Evolutionary conservation across 352 stramenopile genomes (phyloP).

Genomic region (Saprolegnia parasitica): DNA sequence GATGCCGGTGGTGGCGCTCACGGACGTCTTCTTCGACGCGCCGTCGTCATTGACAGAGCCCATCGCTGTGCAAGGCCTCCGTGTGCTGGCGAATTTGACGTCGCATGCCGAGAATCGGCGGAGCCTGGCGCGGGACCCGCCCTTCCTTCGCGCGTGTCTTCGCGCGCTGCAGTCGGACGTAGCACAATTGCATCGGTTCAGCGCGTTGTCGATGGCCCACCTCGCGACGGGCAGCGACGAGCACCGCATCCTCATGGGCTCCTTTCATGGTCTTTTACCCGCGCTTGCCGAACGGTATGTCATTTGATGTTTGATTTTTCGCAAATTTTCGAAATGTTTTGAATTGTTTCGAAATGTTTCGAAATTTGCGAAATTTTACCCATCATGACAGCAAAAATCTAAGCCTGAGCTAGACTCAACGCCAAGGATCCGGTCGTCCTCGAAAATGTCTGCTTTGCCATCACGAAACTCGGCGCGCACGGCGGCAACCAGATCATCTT

Average conservation of each 20-base stretch:
- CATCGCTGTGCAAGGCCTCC: background rate
- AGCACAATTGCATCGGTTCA: conserved; percentile 53
- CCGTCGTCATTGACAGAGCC: conserved; percentile 12
- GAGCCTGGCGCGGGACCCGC: conserved; percentile 32
- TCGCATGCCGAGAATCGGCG: conserved; percentile 30
- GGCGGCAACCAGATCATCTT: conserved; percentile 77
- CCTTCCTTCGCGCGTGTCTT: conserved; percentile 38
- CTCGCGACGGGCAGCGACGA: conserved; percentile 52
- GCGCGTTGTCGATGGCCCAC: conserved; percentile 51
- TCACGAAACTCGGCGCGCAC: conserved; percentile 63
- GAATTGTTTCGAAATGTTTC: too few species aligned
- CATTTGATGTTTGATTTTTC: background rate
- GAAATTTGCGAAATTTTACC: too few species aligned
- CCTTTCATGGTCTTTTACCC: conserved; percentile 37
- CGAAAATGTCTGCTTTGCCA: conserved; percentile 60
- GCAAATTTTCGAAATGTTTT: background rate
- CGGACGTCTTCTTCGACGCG: conserved; percentile 39
- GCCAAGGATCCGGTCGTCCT: conserved; percentile 63
- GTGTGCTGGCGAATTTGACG: conserved; percentile 17
- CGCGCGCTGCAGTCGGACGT: conserved; percentile 45
- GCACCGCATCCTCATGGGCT: conserved; percentile 59
- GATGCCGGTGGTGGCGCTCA: conserved; percentile 34
- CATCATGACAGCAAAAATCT: too few species aligned
- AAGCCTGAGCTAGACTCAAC: conserved; percentile 41
- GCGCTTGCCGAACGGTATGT: conserved; percentile 36